phyloP scores from a whole-genome alignment of 345 rosid genomes.

The rapeseed (Brassica napus) region Da-Ae NC_063451.1:17370501-17371000 shows the following conservation, averaged over 20 bases:
- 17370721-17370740: not conserved
- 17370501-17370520: not conserved
- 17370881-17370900: not conserved
- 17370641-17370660: not conserved
- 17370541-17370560: slow-evolving; percentile 31
- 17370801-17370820: not conserved
- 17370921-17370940: not conserved
- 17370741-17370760: not conserved
- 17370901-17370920: not conserved
- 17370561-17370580: slow-evolving; percentile 24
- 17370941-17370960: not conserved
- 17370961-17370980: not conserved
- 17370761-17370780: not conserved
- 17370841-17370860: not conserved
- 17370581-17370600: slow-evolving; percentile 18
- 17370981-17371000: not conserved
- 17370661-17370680: not conserved
- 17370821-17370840: not conserved
- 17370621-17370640: slow-evolving; percentile 9
- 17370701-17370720: not conserved
- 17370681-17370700: not conserved
- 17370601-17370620: slow-evolving; percentile 30
- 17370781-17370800: not conserved
- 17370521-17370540: not conserved
- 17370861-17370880: not conserved